A percentile compares a stretch with the other conserved stretches of the same genome.
Evolutionary conservation across 2,329 filamentous ascomycete species (phyloP).

Genomic region (Ophiostoma fasciatum): DNA sequence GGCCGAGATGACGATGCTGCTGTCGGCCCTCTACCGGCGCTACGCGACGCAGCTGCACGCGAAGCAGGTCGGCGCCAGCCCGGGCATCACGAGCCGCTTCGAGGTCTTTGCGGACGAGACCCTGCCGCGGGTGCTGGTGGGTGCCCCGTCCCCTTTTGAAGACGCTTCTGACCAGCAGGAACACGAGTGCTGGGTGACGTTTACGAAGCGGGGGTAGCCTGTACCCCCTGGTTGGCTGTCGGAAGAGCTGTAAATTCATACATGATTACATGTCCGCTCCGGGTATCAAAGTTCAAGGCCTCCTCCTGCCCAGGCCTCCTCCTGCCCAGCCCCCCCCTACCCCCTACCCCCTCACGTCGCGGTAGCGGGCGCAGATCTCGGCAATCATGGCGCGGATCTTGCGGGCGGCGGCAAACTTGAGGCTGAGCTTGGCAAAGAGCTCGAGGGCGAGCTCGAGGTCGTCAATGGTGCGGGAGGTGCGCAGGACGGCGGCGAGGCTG

Average conservation of each 20-base stretch:
- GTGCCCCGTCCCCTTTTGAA: not conserved
- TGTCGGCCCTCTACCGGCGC: slow-evolving; percentile 27
- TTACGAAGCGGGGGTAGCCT: too few relatives aligned
- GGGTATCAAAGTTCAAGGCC: too few relatives aligned
- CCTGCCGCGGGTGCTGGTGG: slow-evolving; percentile 1
- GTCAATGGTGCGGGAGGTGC: slow-evolving; percentile 16
- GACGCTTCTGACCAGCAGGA: slow-evolving; percentile 6
- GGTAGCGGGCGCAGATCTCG: slow-evolving; percentile 15
- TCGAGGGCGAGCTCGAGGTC: slow-evolving; percentile 19
- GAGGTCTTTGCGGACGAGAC: slow-evolving; percentile 24
- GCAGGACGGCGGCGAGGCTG: slow-evolving; percentile 14
- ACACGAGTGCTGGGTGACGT: slow-evolving; percentile 13
- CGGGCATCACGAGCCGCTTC: slow-evolving; percentile 25
- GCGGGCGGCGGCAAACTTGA: slow-evolving; percentile 18
- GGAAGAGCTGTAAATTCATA: too few relatives aligned
- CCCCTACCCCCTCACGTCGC: slow-evolving; percentile 9
- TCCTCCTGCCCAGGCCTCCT: too few relatives aligned
- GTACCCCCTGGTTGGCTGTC: too few relatives aligned
- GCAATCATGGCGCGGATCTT: slow-evolving; percentile 16
- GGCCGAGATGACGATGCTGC: slow-evolving; percentile 33
- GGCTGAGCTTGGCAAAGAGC: slow-evolving; percentile 17
- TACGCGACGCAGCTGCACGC: slow-evolving; percentile 22
- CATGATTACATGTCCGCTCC: too few relatives aligned
- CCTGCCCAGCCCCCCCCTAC: too few relatives aligned
- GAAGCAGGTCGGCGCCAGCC: slow-evolving; percentile 16